Base-by-base conservation (phyloP, 169 alveolate species). In the Cryptosporidium tyzzeri region DNA sequence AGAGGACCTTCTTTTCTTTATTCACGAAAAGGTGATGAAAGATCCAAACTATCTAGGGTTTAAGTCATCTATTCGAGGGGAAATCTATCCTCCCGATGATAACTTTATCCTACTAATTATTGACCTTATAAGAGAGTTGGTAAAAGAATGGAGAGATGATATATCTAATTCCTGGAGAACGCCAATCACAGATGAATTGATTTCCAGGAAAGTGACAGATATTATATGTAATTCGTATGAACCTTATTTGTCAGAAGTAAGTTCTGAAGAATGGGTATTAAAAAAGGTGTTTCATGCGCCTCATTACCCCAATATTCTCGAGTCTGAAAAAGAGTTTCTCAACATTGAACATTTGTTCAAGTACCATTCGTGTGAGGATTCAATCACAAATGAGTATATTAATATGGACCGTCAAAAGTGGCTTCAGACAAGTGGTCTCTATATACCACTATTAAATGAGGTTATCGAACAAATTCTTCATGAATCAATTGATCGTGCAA, bases 61-160 rank as follows among this genome's bases (percentile, higher is more conserved):
- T 62, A 61, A 12, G 37, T 80, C 89, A 44, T 61, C 89, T 14
- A 39, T 80, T 21, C 41, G 75, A 37, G 44, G 37, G 23, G 73
- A 62, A 3, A n/a, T 80, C 2, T 45, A 58, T n/a, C 89, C 89
- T 48, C 89, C 89, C 5, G 89, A 80, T 59, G 89, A 80, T 65
- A 80, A 80, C 50, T 80, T 45, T 41, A 80, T 80, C 31, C 31
- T 80, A 3, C 44, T 80, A n/a, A 48, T 62, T 65, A 61, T 80
- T 37, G 89, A 80, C 29, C 41, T 80, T 9, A 80, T 80, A 7
- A 21, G 39, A 26, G 89, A 80, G 23, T 16, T 80, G 6, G 35
- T 80, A 9, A 12, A 53, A 33, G 80, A 80, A 62, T 62, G 68
- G 62, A 62, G 33, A 21, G n/a, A 31, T n/a, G 39, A 21, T 39